phyloP scores from a whole-genome alignment of 179 eudicot genomes.

The Pouteria campechiana region DNA sequence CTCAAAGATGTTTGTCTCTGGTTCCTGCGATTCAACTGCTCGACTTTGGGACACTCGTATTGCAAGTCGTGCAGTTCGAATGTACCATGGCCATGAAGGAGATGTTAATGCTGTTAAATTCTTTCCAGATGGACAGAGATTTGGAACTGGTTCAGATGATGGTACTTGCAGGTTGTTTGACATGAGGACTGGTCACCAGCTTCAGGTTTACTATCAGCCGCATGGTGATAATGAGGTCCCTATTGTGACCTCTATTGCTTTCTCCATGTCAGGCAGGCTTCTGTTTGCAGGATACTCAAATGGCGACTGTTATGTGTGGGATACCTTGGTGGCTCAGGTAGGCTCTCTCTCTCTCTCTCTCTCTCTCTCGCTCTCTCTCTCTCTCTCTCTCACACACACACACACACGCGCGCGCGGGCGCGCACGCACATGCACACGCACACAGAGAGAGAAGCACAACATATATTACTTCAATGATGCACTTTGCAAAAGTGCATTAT shows the following conservation, averaged over 20 bases:
- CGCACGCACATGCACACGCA: too few species aligned
- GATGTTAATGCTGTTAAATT: constrained; percentile 89
- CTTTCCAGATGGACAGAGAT: constrained; percentile 94
- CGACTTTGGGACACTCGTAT: constrained; percentile 96
- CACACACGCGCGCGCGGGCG: too few species aligned
- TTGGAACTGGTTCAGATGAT: constrained; percentile 91
- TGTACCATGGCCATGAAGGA: constrained; percentile 83
- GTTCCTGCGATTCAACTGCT: constrained; percentile 84
- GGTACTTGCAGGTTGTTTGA: constrained; percentile 87
- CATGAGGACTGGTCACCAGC: constrained; percentile 94
- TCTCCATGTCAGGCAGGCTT: constrained; percentile 88
- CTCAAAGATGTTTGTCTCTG: constrained; percentile 75
- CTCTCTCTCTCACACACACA: too few species aligned
- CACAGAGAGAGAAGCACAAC: too few species aligned
- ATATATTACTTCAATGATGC: too few species aligned
- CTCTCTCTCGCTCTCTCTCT: too few species aligned
- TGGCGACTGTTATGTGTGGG: constrained; percentile 91
- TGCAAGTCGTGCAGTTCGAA: constrained; percentile 88
- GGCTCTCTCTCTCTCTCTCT: too few species aligned
- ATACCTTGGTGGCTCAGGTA: constrained; percentile 83
- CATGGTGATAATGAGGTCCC: constrained; percentile 48
- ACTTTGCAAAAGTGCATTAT: not conserved
- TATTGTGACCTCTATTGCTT: constrained; percentile 64
- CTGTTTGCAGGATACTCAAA: constrained; percentile 77
- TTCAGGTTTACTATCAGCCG: constrained; percentile 58